These are phyloP conservation scores for Fusarium musae DNA, from an alignment of 2,329 filamentous ascomycete species.

Conservation along the genomic window DNA sequence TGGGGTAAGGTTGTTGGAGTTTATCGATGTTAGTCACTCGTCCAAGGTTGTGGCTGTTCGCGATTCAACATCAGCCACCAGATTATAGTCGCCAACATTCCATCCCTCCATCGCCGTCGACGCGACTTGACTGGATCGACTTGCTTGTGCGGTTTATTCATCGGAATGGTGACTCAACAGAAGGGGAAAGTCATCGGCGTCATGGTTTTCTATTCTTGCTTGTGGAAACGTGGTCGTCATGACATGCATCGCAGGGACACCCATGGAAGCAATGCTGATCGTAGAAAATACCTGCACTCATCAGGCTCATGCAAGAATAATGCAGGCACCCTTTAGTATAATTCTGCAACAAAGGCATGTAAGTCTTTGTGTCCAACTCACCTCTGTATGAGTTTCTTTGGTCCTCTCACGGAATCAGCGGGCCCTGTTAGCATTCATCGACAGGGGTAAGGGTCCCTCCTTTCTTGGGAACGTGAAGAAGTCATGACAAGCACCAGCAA, in stretches of 20 bases:
- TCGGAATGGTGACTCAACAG: slow-evolving; percentile 24
- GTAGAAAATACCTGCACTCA: slow-evolving; percentile 19
- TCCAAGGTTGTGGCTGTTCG: slow-evolving; percentile 2
- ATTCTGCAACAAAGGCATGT: background rate
- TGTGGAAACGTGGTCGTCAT: slow-evolving; percentile 39
- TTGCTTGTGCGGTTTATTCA: slow-evolving; percentile 14
- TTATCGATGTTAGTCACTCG: slow-evolving; percentile 20
- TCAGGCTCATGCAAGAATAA: slow-evolving; percentile 24
- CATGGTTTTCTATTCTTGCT: slow-evolving; percentile 23
- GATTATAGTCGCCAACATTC: slow-evolving; percentile 34
- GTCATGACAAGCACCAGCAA: slow-evolving; percentile 26
- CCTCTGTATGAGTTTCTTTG: slow-evolving; percentile 19
- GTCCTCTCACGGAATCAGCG: slow-evolving; percentile 22
- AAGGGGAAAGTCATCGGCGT: slow-evolving; percentile 24
- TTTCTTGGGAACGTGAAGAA: slow-evolving; percentile 32
- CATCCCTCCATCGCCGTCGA: slow-evolving; percentile 16
- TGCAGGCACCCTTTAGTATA: slow-evolving; percentile 12
- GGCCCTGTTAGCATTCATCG: slow-evolving; percentile 20
- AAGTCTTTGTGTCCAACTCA: slow-evolving; percentile 25
- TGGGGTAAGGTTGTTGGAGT: slow-evolving; percentile 37
- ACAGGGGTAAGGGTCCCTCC: slow-evolving; percentile 29
- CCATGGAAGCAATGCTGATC: slow-evolving; percentile 28
- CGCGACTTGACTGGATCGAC: background rate
- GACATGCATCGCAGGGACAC: slow-evolving; percentile 36
- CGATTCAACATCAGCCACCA: slow-evolving; percentile 32